Evolutionary conservation across 192 early-diverging fungal genomes (phyloP), one percentile per base, ranked within the genome.

Genomic region (Podila epicladia): DNA sequence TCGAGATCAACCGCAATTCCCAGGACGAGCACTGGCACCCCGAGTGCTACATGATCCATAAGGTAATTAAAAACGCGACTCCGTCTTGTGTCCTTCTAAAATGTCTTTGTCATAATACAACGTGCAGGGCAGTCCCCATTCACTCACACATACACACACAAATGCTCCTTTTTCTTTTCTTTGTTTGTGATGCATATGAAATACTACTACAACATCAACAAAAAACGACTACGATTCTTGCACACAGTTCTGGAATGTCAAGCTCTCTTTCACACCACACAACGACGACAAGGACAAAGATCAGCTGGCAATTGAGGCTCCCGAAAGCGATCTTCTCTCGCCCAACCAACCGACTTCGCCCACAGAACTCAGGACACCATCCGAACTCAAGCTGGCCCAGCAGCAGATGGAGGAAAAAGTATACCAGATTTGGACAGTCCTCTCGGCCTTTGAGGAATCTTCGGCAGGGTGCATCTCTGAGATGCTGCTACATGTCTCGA

Each of bases 41-140:
- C 8, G 95, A 97, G 76, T 99, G 98, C 83, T 99, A 99, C 85
- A 99, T 99, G 98, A 98, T 99, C 59, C 95, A 96, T 86, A 97
- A 98, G 91, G 93, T 95, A 83, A 38, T 82, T 82, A 74, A 82
- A 82, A 26, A 22, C 20, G 37, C 17, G 24, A 22, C 48, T 38
- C 24, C 20, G 9, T 58, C 59, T 29, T 58, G 59, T 60, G 19
- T 62, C 9, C 20, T 67, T 17, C 24, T 37, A 37, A 37, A 37
- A 17, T 17, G 41, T 45, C 41, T 45, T 45, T 45, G 41, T 45
- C 41, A 45, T 45, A 45, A 45, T 17, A 45, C 41, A 45, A 45
- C 41, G 41, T 45, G 41, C 41, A 45, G 41, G 41, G 41, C 41
- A 37, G 35, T 37, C 35, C 35, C 35, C 35, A 37, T 9, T 37